Evolutionary conservation across 495 filamentous ascomycete species (phyloP).

Genomic region (Aspergillus carlsbadensis): DNA sequence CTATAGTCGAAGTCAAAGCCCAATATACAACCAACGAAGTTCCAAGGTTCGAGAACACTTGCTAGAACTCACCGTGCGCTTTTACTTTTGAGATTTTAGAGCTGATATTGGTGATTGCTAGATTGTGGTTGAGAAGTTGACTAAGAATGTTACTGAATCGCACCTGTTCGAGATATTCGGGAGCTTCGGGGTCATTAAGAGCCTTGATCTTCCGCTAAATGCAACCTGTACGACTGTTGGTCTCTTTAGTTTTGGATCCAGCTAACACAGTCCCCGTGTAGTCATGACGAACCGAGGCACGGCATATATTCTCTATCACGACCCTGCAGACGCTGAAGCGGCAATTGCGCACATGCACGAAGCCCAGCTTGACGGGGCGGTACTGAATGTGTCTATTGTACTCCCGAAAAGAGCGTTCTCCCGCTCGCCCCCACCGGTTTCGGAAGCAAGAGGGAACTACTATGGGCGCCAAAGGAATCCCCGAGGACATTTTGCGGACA

Average conservation of each 20-base stretch:
- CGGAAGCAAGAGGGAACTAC: slow-evolving; percentile 25
- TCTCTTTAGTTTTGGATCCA: neutral
- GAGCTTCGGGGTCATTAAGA: slow-evolving; percentile 78
- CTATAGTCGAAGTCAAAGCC: slow-evolving; percentile 50
- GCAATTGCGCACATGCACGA: slow-evolving; percentile 99
- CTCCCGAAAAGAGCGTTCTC: slow-evolving; percentile 71
- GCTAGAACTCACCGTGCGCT: slow-evolving; percentile 5
- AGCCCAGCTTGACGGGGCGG: slow-evolving; percentile 85
- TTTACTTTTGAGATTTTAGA: neutral
- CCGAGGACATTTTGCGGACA: slow-evolving; percentile 29
- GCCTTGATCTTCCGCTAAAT: slow-evolving; percentile 87
- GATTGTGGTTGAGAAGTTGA: slow-evolving; percentile 95
- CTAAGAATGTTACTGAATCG: slow-evolving; percentile 87
- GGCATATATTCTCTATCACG: slow-evolving; percentile 85
- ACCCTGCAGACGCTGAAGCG: slow-evolving; percentile 75
- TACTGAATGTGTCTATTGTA: slow-evolving; percentile 91
- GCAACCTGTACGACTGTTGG: slow-evolving; percentile 69
- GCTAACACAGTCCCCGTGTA: slow-evolving; percentile 33
- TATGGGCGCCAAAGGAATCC: slow-evolving; percentile 34
- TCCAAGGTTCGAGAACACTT: slow-evolving; percentile 48
- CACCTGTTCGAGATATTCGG: slow-evolving; percentile 93
- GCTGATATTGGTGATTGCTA: slow-evolving; percentile 27
- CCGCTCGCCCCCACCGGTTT: slow-evolving; percentile 46
- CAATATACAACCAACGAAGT: slow-evolving; percentile 47
- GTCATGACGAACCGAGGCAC: slow-evolving; percentile 90